phyloP scores from a whole-genome alignment of 805 yeast genomes.

The Pichia occidentalis region DNA sequence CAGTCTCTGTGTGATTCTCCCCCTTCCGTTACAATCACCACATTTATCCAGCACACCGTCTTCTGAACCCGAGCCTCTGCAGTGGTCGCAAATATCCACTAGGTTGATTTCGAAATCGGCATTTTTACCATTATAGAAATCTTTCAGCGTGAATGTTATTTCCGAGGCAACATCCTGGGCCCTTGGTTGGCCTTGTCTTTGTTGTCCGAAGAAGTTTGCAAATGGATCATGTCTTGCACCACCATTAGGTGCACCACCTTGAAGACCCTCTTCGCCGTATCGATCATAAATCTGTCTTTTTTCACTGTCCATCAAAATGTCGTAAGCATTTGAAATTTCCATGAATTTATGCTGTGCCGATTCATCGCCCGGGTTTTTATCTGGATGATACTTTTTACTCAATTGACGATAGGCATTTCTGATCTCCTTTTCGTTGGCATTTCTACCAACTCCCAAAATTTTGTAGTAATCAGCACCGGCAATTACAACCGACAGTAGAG shows the following conservation, averaged over 20 bases:
- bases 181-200: slow-evolving; percentile 35
- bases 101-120: slow-evolving; percentile 56
- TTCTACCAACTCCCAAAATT: slow-evolving; percentile 61
- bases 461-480: slow-evolving; percentile 39
- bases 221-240: slow-evolving; percentile 48
- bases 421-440: slow-evolving; percentile 74
- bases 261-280: slow-evolving; percentile 70
- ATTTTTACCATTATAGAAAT: slow-evolving; percentile 65
- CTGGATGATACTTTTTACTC: slow-evolving; percentile 88
- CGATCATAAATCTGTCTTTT: slow-evolving; percentile 64
- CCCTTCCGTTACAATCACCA: slow-evolving; percentile 66
- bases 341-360: slow-evolving; percentile 82
- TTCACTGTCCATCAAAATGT: slow-evolving; percentile 66
- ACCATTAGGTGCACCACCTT: slow-evolving; percentile 51
- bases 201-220: slow-evolving; percentile 46
- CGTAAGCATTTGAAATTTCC: slow-evolving; percentile 91
- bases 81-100: slow-evolving; percentile 68
- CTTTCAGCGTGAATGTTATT: slow-evolving; percentile 51
- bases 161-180: slow-evolving; percentile 60
- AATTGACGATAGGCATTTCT: slow-evolving; percentile 78
- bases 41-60: slow-evolving; percentile 71
- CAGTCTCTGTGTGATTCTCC: slow-evolving; percentile 54
- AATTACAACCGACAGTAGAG: slow-evolving; percentile 16
- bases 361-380: slow-evolving; percentile 78
- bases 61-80: slow-evolving; percentile 80